phyloP scores from a whole-genome alignment of 129 eudicot genomes.

The Pseudognaphalium luteoalbum region DNA sequence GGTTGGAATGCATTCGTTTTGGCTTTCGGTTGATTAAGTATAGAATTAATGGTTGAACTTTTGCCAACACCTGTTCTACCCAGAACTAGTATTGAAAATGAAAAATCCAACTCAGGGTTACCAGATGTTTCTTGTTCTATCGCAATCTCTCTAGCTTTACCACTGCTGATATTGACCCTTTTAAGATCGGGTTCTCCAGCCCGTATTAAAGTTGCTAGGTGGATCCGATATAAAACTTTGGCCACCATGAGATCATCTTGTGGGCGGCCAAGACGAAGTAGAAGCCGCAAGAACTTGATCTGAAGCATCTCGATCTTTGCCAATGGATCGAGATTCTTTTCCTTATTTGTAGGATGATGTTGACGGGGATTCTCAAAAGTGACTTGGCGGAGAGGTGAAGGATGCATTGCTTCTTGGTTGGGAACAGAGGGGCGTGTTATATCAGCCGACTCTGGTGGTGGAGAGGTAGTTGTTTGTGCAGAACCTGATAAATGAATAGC shows the following conservation, averaged over 20 bases:
- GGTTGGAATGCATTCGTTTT: constrained; percentile 78
- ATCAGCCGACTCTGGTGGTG: constrained; percentile 42
- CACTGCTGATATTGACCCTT: constrained; percentile 57
- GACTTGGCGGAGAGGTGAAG: constrained; percentile 37
- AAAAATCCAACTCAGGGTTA: constrained; percentile 63
- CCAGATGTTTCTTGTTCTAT: constrained; percentile 64
- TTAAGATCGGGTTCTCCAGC: constrained; percentile 85
- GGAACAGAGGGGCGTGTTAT: constrained; percentile 41
- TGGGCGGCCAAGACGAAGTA: constrained; percentile 61
- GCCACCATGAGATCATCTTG: constrained; percentile 75
- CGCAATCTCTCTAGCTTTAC: constrained; percentile 69
- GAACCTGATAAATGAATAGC: constrained; percentile 40
- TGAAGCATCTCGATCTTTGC: constrained; percentile 72
- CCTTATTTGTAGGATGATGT: constrained; percentile 28
- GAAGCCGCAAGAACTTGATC: constrained; percentile 73
- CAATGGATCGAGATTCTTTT: constrained; percentile 61
- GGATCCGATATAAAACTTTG: constrained; percentile 85
- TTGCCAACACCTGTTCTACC: constrained; percentile 96
- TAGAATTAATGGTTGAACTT: constrained; percentile 92
- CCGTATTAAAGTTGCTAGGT: constrained; percentile 81
- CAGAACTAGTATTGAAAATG: constrained; percentile 68
- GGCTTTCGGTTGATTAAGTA: constrained; percentile 72
- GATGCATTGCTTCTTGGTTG: constrained; percentile 42
- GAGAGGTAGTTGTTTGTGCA: constrained; percentile 42
- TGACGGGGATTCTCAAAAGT: constrained; percentile 42